Evolutionary conservation across 306 rosid species (phyloP).

Genomic region (Cucurbita pepo): DNA sequence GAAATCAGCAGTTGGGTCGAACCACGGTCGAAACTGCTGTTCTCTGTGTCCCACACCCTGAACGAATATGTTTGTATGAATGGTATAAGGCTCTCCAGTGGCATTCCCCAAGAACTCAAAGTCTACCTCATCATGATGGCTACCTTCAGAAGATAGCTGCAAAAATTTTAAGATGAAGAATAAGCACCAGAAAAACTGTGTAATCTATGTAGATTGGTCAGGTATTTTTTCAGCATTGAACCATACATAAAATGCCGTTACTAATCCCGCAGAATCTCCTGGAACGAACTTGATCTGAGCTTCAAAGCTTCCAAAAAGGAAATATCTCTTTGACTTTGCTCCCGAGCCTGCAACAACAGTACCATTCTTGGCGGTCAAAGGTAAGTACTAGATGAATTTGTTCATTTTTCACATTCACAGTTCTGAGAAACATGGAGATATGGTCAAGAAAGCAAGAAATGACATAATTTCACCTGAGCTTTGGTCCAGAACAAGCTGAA

Average conservation of each 20-base stretch:
- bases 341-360: slow-evolving; percentile 47
- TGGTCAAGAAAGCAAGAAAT: background rate
- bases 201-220: no score
- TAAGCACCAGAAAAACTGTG: background rate
- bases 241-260: slow-evolving; percentile 73
- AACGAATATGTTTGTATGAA: slow-evolving; percentile 56
- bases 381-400: background rate
- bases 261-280: slow-evolving; percentile 65
- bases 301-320: slow-evolving; percentile 63
- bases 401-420: background rate
- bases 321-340: slow-evolving; percentile 47
- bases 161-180: slow-evolving; percentile 3
- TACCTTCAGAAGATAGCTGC: slow-evolving; percentile 63
- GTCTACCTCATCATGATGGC: slow-evolving; percentile 70
- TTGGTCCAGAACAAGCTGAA: slow-evolving; percentile 50
- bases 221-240: background rate
- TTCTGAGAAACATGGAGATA: no score
- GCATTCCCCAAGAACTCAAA: slow-evolving; percentile 76
- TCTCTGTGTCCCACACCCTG: slow-evolving; percentile 69
- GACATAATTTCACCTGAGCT: slow-evolving; percentile 32
- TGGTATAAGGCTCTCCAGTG: slow-evolving; percentile 65
- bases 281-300: slow-evolving; percentile 54
- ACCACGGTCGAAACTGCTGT: slow-evolving; percentile 79
- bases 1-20: slow-evolving; percentile 60
- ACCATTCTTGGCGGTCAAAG: background rate